These are phyloP conservation scores for Aristolochia contorta DNA, from an alignment of 164 flowering plant genomes.

Conservation along the genomic window DNA sequence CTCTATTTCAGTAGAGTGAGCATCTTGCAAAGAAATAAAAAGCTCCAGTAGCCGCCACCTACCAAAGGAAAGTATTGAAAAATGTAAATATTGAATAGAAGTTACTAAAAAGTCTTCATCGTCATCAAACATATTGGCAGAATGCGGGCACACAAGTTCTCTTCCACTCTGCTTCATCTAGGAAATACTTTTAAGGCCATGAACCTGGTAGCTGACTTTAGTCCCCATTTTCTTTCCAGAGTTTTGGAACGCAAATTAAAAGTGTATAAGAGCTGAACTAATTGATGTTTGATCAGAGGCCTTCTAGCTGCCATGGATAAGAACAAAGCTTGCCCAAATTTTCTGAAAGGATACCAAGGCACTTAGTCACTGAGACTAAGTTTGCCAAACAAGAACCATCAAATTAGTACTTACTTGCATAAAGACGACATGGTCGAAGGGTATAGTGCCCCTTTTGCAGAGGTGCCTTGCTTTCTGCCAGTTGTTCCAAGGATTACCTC, in stretches of 20 bases:
- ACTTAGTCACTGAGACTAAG: not conserved
- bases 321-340: not conserved
- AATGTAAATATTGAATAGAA: not conserved
- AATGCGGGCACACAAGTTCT: not conserved
- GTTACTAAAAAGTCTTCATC: not conserved
- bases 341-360: no score
- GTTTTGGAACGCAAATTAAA: not conserved
- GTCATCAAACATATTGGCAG: not conserved
- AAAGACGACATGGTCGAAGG: slow-evolving; percentile 77
- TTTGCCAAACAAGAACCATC: not conserved
- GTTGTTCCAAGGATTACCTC: slow-evolving; percentile 98
- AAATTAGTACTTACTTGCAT: slow-evolving; percentile 60
- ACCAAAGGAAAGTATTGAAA: slow-evolving; percentile 2
- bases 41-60: slow-evolving; percentile 63
- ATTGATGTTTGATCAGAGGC: no score
- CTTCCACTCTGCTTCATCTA: not conserved
- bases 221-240: not conserved
- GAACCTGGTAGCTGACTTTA: no score
- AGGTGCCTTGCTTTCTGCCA: slow-evolving; percentile 96
- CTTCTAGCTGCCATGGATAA: not conserved
- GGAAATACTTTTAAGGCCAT: no score
- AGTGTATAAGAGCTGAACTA: no score
- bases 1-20: slow-evolving; percentile 6
- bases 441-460: slow-evolving; percentile 69
- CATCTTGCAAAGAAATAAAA: slow-evolving; percentile 35